These are phyloP conservation scores for Umbellularia californica DNA, from an alignment of 164 flowering plant genomes.

Conservation along the genomic window DNA sequence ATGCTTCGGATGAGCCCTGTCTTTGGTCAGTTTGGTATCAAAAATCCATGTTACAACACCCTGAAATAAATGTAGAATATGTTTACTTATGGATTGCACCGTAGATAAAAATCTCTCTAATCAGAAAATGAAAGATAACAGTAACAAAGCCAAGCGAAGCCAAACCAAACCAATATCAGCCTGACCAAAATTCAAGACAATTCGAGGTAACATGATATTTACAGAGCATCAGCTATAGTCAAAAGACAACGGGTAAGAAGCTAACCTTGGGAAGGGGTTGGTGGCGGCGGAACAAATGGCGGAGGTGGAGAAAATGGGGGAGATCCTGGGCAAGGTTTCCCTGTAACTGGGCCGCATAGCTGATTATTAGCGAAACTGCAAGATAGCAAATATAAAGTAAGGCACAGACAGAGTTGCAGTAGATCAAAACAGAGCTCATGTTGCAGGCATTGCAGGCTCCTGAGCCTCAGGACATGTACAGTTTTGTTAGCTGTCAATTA, in stretches of 20 bases:
- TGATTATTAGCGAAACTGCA: slow-evolving; percentile 80
- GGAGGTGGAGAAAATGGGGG: slow-evolving; percentile 98
- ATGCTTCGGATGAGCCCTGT: neutral
- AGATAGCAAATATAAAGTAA: slow-evolving; percentile 4
- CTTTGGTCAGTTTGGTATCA: neutral
- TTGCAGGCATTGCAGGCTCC: neutral
- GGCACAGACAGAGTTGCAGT: neutral
- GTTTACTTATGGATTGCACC: neutral
- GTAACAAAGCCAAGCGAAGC: no score
- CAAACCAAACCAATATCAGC: no score
- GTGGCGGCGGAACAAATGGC: slow-evolving; percentile 37
- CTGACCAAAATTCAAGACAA: no score
- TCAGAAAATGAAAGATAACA: no score
- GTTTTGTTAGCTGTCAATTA: neutral
- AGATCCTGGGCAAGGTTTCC: slow-evolving; percentile 69
- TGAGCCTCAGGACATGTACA: neutral
- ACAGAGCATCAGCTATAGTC: neutral
- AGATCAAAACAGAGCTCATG: slow-evolving; percentile 15
- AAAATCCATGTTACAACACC: neutral
- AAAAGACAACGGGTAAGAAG: neutral
- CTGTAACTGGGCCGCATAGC: slow-evolving; percentile 48
- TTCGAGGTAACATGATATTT: neutral
- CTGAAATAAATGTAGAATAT: neutral
- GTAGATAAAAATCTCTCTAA: no score
- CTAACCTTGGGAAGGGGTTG: neutral